Percentiles rank a stretch among this genome's conserved stretches.
Conservation (phyloP, 441 rosid genomes). For the Populus hybrid region DNA sequence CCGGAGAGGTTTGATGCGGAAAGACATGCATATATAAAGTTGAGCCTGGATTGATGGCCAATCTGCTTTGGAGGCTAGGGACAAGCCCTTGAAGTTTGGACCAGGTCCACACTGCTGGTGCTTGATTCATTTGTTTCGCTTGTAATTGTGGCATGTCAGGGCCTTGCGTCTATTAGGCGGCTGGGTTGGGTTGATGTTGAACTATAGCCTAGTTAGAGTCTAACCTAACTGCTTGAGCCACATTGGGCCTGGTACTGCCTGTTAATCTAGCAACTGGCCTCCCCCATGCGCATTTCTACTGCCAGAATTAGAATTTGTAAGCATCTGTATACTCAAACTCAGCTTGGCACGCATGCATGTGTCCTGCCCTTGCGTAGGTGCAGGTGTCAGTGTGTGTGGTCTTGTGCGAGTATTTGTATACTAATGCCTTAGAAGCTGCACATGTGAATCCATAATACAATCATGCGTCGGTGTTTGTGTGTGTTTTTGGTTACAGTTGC, state of each 20-base stretch:
- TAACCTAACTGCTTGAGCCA: neutral
- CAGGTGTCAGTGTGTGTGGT: neutral
- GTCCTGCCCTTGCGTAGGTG: neutral
- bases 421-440: neutral
- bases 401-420: neutral
- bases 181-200: neutral
- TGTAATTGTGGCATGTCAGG: neutral
- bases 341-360: too few species aligned
- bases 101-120: constrained; percentile 5
- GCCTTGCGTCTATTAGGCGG: neutral
- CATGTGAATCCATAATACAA: neutral
- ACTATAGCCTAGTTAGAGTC: neutral
- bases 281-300: neutral
- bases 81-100: neutral
- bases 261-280: neutral
- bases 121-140: neutral
- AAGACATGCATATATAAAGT: neutral
- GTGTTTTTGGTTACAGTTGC: neutral
- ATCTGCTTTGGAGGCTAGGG: neutral
- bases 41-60: neutral
- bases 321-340: too few species aligned
- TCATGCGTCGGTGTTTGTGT: neutral
- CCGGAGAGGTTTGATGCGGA: neutral
- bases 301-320: too few species aligned
- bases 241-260: neutral